Evolutionary conservation across 176 grass and related monocot species (phyloP), one percentile per base, ranked within the genome.

Genomic region (Guadua angustifolia): DNA sequence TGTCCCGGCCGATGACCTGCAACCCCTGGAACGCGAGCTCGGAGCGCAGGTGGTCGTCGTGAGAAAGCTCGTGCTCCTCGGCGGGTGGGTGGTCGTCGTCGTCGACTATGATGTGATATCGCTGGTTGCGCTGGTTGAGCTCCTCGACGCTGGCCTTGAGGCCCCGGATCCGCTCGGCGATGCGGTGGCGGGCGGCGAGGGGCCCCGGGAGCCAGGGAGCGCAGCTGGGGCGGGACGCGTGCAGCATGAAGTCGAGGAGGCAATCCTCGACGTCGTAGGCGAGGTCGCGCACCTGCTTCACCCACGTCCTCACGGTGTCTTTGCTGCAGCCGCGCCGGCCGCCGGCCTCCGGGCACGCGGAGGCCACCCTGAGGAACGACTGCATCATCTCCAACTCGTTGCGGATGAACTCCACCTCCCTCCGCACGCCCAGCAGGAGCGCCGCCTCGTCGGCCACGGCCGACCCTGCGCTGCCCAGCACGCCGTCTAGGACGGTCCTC

Each of bases 221-320:
- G 22, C 68, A 5, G 43, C 15, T 7, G 15, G 40, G 44, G 22
- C 59, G 22, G 61, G 36, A 13, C 5, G 19, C 19, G n/a, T 77
- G 36, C 24, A 76, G 19, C 7, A 11, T 32, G 83, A 78, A 85
- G 49, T 77, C 64, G 19, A 83, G 72, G 45, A 90, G 79, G 59
- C 65, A 78, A 46, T 86, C 88, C 83, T 90, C 88, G 74, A 82
- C 57, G 71, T 86, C 88, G 74, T 73, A 79, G 5, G 74, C 73
- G 21, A 83, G 59, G 11, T 90, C 84, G 22, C 78, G 78, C 26
- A 90, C 88, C 59, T 86, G 83, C 65, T 82, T 82, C 38, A 86
- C 72, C 83, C 83, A 86, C 0, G 69, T 85, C 32, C 52, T 61
- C 11, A 56, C 47, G 24, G 33, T 86, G 77, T 86, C 63, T 11